Conservation (phyloP, 1,139 yeast genomes). For the Sugiyamaella paludigena region DNA sequence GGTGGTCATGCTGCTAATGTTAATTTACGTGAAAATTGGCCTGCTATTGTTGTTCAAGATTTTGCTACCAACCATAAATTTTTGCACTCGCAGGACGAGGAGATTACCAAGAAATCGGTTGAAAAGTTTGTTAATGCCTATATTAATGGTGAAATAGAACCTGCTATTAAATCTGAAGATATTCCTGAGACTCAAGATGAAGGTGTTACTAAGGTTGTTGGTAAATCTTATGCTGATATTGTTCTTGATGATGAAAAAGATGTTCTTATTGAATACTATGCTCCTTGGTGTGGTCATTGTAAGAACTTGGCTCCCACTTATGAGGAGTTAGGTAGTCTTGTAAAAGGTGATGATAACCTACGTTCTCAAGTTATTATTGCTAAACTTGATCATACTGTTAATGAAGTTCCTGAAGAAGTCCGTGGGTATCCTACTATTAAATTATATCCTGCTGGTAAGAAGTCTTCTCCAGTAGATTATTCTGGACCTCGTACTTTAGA, state of each 20-base stretch:
- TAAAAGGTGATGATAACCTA: conserved; percentile 43
- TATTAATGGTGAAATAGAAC: conserved; percentile 60
- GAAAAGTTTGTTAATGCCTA: conserved; percentile 63
- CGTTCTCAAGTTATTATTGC: conserved; percentile 67
- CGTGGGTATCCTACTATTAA: conserved; percentile 92
- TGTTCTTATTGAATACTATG: conserved; percentile 89
- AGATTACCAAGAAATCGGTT: conserved; percentile 47
- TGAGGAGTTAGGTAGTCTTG: conserved; percentile 79
- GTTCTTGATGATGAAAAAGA: conserved; percentile 72
- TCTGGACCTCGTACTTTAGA: conserved; percentile 75
- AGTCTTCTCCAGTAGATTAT: conserved; percentile 68
- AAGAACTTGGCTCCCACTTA: conserved; percentile 90
- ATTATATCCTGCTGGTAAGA: conserved; percentile 88
- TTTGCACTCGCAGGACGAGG: conserved; percentile 50
- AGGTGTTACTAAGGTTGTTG: conserved; percentile 78
- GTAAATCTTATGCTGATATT: conserved; percentile 72
- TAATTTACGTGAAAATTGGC: conserved; percentile 83
- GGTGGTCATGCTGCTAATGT: conserved; percentile 90
- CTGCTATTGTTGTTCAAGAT: conserved; percentile 88
- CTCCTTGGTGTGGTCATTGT: conserved; percentile 99
- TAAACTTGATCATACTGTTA: conserved; percentile 82
- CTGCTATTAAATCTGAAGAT: conserved; percentile 82
- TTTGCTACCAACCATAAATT: conserved; percentile 64
- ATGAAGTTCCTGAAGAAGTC: conserved; percentile 80
- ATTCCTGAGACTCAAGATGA: conserved; percentile 77